phyloP scores from a whole-genome alignment of 805 yeast genomes.

The Yamadazyma sp. region DNA sequence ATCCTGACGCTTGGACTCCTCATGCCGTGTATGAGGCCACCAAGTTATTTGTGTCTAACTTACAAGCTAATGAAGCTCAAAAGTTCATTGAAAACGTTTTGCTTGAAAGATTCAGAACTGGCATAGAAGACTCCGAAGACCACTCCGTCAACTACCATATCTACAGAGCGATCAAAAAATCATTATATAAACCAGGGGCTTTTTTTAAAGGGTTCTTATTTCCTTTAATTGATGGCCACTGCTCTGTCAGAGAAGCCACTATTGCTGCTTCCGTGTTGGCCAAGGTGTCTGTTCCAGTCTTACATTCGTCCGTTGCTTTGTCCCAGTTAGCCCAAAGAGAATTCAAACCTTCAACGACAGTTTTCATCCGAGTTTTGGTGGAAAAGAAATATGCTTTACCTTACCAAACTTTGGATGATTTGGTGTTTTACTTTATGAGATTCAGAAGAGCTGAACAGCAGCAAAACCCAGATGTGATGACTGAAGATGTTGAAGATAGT shows the following conservation, averaged over 20 bases:
- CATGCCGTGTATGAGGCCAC: constrained; percentile 95
- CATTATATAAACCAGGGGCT: constrained; percentile 95
- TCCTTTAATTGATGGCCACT: constrained; percentile 85
- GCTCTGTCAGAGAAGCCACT: constrained; percentile 90
- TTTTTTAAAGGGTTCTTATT: constrained; percentile 94
- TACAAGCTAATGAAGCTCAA: constrained; percentile 86
- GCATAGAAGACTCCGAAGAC: constrained; percentile 70
- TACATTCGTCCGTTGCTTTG: constrained; percentile 95
- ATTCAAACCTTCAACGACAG: constrained; percentile 84
- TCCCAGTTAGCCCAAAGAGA: constrained; percentile 78
- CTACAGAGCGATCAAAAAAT: constrained; percentile 87
- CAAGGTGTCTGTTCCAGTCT: constrained; percentile 88
- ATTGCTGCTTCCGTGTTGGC: constrained; percentile 90
- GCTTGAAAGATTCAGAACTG: constrained; percentile 67
- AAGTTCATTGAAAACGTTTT: constrained; percentile 69
- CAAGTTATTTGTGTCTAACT: constrained; percentile 85
- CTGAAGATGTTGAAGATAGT: constrained; percentile 23
- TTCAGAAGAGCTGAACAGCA: constrained; percentile 58
- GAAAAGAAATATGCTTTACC: constrained; percentile 97
- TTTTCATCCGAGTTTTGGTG: constrained; percentile 82
- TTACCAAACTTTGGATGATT: constrained; percentile 90
- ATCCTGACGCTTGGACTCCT: constrained; percentile 93
- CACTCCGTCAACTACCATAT: constrained; percentile 88
- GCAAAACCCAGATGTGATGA: constrained; percentile 29
- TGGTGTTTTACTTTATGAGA: constrained; percentile 91